These are phyloP conservation scores for Wallacemonas collosoma DNA, from an alignment of 208 protist genomes.

Conservation along the genomic window DNA sequence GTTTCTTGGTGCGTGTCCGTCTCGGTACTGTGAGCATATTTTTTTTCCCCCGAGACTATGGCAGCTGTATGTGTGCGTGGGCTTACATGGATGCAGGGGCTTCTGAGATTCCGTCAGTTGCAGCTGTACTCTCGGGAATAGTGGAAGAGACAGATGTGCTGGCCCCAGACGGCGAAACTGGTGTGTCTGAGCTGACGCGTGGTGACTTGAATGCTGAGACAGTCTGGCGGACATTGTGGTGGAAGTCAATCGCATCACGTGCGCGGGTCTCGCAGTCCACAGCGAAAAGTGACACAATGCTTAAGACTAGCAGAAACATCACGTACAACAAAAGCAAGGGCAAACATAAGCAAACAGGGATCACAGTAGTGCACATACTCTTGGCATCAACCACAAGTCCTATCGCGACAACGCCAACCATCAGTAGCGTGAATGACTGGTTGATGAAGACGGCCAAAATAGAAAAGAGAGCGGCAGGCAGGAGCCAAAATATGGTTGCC, in stretches of 20 bases:
- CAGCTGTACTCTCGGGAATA: too few relatives aligned
- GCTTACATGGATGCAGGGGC: too few relatives aligned
- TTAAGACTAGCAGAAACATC: background rate
- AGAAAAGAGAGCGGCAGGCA: conserved; percentile 14
- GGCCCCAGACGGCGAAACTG: background rate
- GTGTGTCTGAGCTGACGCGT: background rate
- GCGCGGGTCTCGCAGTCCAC: conserved; percentile 9
- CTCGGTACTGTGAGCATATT: too few relatives aligned
- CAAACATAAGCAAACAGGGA: conserved; percentile 4
- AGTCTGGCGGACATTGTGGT: conserved; percentile 35
- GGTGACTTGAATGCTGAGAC: conserved; percentile 13
- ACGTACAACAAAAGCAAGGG: background rate
- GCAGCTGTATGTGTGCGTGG: too few relatives aligned
- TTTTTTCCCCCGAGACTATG: too few relatives aligned
- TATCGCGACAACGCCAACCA: conserved; percentile 16
- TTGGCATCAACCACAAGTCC: background rate
- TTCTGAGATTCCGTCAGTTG: too few relatives aligned
- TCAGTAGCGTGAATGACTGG: conserved; percentile 14
- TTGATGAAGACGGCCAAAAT: conserved; percentile 10
- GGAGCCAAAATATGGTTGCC: conserved; percentile 12
- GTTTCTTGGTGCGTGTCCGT: too few relatives aligned
- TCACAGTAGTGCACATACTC: conserved; percentile 3
- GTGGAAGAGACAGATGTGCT: too few relatives aligned
- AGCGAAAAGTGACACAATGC: background rate
- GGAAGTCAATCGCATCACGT: conserved; percentile 19